phyloP scores from a whole-genome alignment of 2,329 filamentous ascomycete species.

The Exophiala mesophila region DNA sequence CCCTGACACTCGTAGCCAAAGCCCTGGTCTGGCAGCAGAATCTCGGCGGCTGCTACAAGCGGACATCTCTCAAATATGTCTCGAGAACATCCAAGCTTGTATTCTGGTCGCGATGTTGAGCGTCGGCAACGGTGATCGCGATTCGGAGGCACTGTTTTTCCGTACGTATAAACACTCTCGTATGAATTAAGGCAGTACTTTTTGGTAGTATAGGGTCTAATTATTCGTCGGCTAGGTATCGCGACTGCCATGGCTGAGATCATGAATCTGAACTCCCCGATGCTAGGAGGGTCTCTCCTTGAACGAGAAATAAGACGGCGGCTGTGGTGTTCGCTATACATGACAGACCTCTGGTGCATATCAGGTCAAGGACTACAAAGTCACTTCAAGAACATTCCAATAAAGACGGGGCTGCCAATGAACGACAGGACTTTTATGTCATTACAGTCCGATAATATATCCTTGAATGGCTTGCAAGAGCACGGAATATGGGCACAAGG shows the following conservation, averaged over 20 bases:
- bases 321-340: conserved; percentile 33
- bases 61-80: conserved; percentile 5
- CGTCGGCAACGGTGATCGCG: conserved; percentile 25
- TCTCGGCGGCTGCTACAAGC: conserved; percentile 3
- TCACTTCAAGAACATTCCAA: conserved; percentile 25
- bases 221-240: conserved; percentile 3
- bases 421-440: conserved; percentile 28
- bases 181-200: background rate
- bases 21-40: background rate
- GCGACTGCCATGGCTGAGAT: conserved; percentile 6
- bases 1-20: background rate
- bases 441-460: background rate
- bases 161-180: conserved; percentile 16
- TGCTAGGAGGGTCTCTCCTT: conserved; percentile 14
- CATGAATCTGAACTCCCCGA: background rate
- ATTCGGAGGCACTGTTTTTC: conserved; percentile 31
- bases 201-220: background rate
- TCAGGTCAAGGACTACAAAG: conserved; percentile 30
- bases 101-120: conserved; percentile 30
- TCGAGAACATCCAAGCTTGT: conserved; percentile 33
- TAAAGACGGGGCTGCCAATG: conserved; percentile 28
- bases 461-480: conserved; percentile 11
- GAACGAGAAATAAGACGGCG: conserved; percentile 27
- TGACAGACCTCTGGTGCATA: conserved; percentile 32
- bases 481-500: conserved; percentile 36